phyloP scores from a whole-genome alignment of 768 basidiomycete genomes.

The Termitomyces sp. region DNA sequence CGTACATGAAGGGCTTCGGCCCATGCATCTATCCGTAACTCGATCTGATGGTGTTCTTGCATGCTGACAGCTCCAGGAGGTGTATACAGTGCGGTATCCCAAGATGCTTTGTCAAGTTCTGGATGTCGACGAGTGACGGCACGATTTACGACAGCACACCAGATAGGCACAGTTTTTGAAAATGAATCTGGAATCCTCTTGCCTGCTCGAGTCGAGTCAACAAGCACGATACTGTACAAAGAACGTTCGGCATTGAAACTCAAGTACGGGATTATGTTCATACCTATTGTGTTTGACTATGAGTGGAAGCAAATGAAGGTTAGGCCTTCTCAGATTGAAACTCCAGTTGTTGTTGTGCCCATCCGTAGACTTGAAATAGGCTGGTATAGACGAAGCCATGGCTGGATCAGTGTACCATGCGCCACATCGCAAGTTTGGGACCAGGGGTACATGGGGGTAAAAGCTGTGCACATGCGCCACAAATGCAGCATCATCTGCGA shows the following conservation, averaged over 20 bases:
- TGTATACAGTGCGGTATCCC: constrained; percentile 63
- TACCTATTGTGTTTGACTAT: constrained; percentile 57
- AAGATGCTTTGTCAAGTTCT: constrained; percentile 21
- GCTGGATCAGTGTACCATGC: constrained; percentile 86
- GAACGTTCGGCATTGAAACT: background rate
- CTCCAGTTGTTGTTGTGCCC: constrained; percentile 83
- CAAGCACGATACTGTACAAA: constrained; percentile 63
- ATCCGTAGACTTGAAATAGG: constrained; percentile 92
- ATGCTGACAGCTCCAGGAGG: constrained; percentile 61
- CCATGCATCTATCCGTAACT: constrained; percentile 59
- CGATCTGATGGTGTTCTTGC: constrained; percentile 82
- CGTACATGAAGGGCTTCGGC: constrained; percentile 58
- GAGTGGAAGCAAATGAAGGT: constrained; percentile 68
- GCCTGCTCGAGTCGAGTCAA: constrained; percentile 90
- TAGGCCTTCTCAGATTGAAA: constrained; percentile 80
- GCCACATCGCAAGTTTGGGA: constrained; percentile 91
- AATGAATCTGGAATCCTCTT: constrained; percentile 94
- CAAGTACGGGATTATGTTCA: constrained; percentile 11
- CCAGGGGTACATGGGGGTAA: constrained; percentile 32
- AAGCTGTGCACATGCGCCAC: constrained; percentile 30
- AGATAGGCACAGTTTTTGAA: constrained; percentile 90
- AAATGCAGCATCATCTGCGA: constrained; percentile 71
- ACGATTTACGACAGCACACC: constrained; percentile 87
- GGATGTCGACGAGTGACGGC: constrained; percentile 37
- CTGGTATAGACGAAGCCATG: constrained; percentile 39